Base-by-base conservation (phyloP, 495 filamentous ascomycete species). In the Diplogelasinospora grovesii region DNA sequence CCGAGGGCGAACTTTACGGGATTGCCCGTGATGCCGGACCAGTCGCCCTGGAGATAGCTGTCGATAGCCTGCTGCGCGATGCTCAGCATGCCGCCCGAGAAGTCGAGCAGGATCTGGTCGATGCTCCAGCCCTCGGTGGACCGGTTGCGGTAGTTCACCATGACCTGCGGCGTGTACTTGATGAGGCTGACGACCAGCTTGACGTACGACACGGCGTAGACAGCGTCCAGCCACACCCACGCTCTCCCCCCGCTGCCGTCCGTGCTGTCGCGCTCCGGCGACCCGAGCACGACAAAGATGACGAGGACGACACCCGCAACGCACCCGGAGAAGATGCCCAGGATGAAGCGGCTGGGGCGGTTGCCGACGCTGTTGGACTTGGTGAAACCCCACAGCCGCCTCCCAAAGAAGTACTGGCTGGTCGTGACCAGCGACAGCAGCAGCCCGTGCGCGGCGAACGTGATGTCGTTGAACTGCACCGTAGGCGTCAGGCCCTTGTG, bases 41-140 rank as follows among this genome's bases (percentile, higher is more conserved):
- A 95, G 59, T 94, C 86, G 22, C 70, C 69, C 55, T 95, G 83
- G 8, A 95, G 60, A 43, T 81, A 85, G 15, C 84, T 86, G 62
- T 98, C 92, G 31, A 96, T 74, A 7, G 84, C 57, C 39, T 95
- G 69, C 59, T 98, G 92, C 2, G 73, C 60, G 22, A 97, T 71
- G 21, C 86, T 93, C n/a, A 96, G 60, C 4, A 90, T 50, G 10
- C 89, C 86, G 3, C 92, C 92, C 8, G 68, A 54, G 48, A 94
- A 66, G 52, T 97, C 92, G 11, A 97, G 66, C n/a, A 95, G 67
- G 40, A 92, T 89, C 59, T 89, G 84, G 29, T 63, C 52, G 42
- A 97, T 96, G 40, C 75, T 81, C 89, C 89, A 97, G 24, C 93
- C 92, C 21, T 69, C 63, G 2, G 92, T 98, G 24, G 85, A 89